These are phyloP conservation scores for Pythium biforme DNA, from an alignment of 352 stramenopile species.

Conservation along the genomic window DNA sequence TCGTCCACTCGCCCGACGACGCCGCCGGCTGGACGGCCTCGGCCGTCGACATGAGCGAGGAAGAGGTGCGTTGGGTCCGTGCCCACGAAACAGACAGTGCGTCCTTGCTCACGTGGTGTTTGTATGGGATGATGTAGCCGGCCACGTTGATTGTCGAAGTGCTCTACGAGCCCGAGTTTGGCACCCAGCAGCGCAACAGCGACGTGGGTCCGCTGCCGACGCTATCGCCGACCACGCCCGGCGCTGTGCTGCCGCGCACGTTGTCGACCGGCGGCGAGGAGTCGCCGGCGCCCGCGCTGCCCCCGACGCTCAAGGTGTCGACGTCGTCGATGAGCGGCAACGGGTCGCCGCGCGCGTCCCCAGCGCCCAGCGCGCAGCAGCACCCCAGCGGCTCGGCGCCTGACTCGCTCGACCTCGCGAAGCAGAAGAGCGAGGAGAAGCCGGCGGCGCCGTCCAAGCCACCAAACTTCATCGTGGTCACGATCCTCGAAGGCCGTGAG, in stretches of 20 bases:
- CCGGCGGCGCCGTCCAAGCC: conserved; percentile 2
- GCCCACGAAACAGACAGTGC: too few relatives aligned
- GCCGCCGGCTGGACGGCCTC: conserved; percentile 12
- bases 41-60: conserved; percentile 4
- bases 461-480: conserved; percentile 68
- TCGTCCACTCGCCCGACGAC: conserved; percentile 5
- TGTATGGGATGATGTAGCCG: neutral
- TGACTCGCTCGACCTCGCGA: conserved; percentile 1
- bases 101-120: neutral
- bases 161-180: conserved; percentile 25
- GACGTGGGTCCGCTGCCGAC: conserved; percentile 1
- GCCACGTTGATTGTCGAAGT: conserved; percentile 22
- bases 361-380: neutral
- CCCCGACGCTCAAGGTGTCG: neutral
- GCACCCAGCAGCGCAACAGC: neutral
- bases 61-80: conserved; percentile 1
- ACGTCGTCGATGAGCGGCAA: conserved; percentile 7
- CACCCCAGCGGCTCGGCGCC: neutral
- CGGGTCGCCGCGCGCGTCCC: neutral
- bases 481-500: conserved; percentile 56
- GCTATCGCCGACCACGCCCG: neutral
- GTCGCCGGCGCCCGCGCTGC: neutral
- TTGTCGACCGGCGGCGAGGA: conserved; percentile 5
- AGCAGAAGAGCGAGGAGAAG: neutral
- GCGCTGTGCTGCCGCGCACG: conserved; percentile 1